Evolutionary conservation across 225 moss, liverwort and hornwort species (phyloP).

Genomic region (Antitrichia curtipendula): DNA sequence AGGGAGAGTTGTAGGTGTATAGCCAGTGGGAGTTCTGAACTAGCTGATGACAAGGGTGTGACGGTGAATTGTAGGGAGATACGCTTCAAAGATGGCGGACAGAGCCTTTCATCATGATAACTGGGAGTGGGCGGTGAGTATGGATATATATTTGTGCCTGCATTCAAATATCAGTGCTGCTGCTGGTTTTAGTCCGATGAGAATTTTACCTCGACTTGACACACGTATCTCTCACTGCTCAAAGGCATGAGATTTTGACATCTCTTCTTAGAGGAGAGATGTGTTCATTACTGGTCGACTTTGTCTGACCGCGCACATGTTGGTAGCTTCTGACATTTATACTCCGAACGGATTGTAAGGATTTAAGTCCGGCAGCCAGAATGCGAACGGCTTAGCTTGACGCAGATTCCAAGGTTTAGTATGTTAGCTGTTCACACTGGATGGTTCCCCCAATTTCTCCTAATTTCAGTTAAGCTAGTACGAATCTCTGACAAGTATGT

Average conservation of each 20-base stretch:
- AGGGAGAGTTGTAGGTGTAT: slow-evolving; percentile 51
- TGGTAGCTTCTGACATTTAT: background rate
- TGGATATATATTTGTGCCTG: slow-evolving; percentile 65
- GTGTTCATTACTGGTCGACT: slow-evolving; percentile 8
- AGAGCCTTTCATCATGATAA: slow-evolving; percentile 99
- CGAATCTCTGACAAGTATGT: background rate
- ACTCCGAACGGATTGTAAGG: background rate
- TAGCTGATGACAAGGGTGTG: slow-evolving; percentile 99
- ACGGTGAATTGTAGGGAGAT: slow-evolving; percentile 99
- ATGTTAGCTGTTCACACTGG: background rate
- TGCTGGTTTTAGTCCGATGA: slow-evolving; percentile 70
- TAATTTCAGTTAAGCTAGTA: background rate
- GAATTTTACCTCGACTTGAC: slow-evolving; percentile 40
- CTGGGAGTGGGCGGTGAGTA: slow-evolving; percentile 99
- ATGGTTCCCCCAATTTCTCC: background rate
- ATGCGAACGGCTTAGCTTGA: background rate
- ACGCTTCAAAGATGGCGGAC: slow-evolving; percentile 99
- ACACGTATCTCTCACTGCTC: slow-evolving; percentile 7
- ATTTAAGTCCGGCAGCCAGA: background rate
- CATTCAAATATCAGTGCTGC: slow-evolving; percentile 57
- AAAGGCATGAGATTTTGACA: slow-evolving; percentile 14
- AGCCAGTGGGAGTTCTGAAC: slow-evolving; percentile 66
- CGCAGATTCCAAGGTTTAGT: background rate
- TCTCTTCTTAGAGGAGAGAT: slow-evolving; percentile 25
- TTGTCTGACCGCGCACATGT: background rate